Evolutionary conservation across 495 filamentous ascomycete species (phyloP).

Genomic region (Tuber umbilicatum): DNA sequence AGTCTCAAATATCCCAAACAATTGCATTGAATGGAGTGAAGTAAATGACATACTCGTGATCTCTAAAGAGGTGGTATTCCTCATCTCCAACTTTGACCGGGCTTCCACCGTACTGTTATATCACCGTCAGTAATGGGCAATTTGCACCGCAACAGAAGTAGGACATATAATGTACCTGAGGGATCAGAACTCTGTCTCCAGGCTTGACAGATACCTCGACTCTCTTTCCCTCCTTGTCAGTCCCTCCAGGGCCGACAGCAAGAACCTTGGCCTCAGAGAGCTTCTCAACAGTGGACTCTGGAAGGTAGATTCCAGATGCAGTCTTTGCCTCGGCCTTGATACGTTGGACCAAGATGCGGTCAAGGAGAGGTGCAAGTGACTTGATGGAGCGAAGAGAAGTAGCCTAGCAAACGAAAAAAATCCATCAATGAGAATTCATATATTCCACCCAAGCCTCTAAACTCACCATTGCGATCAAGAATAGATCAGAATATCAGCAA

Average conservation of each 20-base stretch:
- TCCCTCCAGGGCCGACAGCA: constrained; percentile 80
- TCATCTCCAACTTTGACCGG: constrained; percentile 96
- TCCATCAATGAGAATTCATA: neutral
- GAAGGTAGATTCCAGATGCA: constrained; percentile 90
- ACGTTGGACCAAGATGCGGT: constrained; percentile 97
- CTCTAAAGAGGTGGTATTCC: constrained; percentile 90
- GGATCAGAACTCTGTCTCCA: constrained; percentile 93
- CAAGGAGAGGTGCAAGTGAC: constrained; percentile 88
- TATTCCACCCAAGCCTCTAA: neutral
- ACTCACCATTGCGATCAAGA: neutral
- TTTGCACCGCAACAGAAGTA: neutral
- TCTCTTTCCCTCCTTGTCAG: constrained; percentile 82
- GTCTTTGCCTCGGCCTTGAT: constrained; percentile 96
- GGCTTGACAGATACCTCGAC: constrained; percentile 68
- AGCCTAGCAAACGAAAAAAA: constrained; percentile 43
- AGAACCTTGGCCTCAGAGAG: constrained; percentile 94
- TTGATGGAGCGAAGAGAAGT: constrained; percentile 89
- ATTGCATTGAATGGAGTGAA: constrained; percentile 3
- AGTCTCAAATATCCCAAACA: constrained; percentile 3
- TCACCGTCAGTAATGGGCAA: constrained; percentile 6
- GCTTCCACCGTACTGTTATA: constrained; percentile 77
- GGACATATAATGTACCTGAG: constrained; percentile 59
- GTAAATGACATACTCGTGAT: constrained; percentile 73
- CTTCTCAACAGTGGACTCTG: constrained; percentile 94
- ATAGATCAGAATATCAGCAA: neutral